phyloP scores from a whole-genome alignment of 2,329 filamentous ascomycete species.

The Aspergillus carbonarius region DNA sequence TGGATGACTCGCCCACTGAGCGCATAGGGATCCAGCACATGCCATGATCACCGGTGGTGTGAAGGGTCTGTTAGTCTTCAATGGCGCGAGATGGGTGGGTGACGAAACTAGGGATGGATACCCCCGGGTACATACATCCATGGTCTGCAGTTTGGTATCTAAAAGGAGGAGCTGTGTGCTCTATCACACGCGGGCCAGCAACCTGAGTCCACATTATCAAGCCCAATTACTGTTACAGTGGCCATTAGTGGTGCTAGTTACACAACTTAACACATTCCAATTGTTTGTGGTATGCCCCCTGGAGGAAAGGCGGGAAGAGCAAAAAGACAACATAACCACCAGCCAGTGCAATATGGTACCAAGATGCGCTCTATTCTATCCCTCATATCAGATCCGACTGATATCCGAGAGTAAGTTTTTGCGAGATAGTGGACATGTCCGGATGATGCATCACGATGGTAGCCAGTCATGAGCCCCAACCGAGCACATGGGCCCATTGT shows the following conservation, averaged over 20 bases:
- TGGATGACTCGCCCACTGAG: constrained; percentile 8
- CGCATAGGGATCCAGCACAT: constrained; percentile 16
- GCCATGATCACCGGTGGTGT: constrained; percentile 14
- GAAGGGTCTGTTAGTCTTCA: background rate
- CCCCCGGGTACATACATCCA: background rate
- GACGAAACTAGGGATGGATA: background rate
- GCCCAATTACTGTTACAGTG: background rate
- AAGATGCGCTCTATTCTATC: background rate
- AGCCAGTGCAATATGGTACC: too few species aligned
- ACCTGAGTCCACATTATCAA: background rate
- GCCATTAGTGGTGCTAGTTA: background rate
- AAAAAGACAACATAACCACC: background rate
- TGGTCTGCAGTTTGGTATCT: background rate
- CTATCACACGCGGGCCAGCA: background rate
- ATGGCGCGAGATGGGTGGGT: background rate
- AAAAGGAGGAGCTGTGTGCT: background rate
- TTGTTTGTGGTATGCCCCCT: background rate
- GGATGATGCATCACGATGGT: background rate
- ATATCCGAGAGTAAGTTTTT: background rate
- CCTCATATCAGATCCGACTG: background rate
- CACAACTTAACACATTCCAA: background rate
- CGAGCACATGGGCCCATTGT: constrained; percentile 5
- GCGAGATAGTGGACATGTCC: background rate
- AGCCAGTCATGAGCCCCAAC: constrained; percentile 5
- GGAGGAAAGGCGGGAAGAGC: too few species aligned